Base-by-base conservation (phyloP, 192 early-diverging fungal genomes). In the Backusella liffmaniae region DNA sequence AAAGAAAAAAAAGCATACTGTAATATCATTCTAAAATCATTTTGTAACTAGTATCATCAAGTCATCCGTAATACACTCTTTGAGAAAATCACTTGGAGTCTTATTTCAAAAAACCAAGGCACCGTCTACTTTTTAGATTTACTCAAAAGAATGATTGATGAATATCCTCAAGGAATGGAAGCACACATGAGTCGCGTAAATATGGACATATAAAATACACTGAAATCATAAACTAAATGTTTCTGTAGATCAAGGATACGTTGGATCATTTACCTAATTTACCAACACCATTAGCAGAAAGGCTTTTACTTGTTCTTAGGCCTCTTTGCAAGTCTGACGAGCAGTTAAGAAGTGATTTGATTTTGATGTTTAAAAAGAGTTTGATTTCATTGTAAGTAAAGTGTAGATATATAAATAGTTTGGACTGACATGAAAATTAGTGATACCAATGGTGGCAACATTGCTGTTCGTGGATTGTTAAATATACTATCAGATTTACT, bases 41-140 rank as follows among this genome's bases (percentile, higher is more conserved):
- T 77, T 49, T 49, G 5, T n/a, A 49, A 30, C 32, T 49, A 70
- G 83, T 74, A 85, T 9, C 93, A 94, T 74, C 85, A 84, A 44
- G 88, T 92, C 71, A 89, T 91, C 66, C 87, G 93, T 23, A 76
- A 76, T 18, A 91, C 93, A 76, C 84, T 94, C n/a, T 73, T 94
- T 10, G 90, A 88, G 8, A 90, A 92, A 80, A 90, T 94, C 72
- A 76, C 86, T 35, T 86, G 85, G 9, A 83, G 86, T 39, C 81
- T 91, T 29, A 80, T 90, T 30, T 83, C 84, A 15, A 83, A 84
- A 35, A 86, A 88, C 3, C 37, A 72, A 15, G 86, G 86, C 59
- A 83, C 83, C 15, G 49, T 77, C 18, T 74, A 80, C 35, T 89
- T 89, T 70, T 59, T 90, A 49, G 34, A 75, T 37, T 66, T 90